Conservation (phyloP, 495 filamentous ascomycete genomes). For the Talaromyces adpressus region DNA sequence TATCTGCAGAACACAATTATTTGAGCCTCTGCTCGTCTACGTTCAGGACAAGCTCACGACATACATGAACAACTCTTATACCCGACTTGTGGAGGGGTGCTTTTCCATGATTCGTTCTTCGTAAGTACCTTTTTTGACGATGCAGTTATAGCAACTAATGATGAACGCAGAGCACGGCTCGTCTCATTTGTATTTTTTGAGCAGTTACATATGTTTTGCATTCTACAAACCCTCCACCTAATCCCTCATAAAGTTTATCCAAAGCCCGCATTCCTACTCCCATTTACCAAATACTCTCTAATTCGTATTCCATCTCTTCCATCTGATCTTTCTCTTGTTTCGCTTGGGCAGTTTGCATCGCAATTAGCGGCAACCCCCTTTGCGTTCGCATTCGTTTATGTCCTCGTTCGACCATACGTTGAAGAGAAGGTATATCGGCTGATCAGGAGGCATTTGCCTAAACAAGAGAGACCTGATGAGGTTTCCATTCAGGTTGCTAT, state of each 20-base stretch:
- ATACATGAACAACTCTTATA: slow-evolving; percentile 15
- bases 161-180: slow-evolving; percentile 23
- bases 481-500: slow-evolving; percentile 39
- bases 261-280: slow-evolving; percentile 22
- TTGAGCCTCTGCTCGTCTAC: slow-evolving; percentile 27
- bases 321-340: slow-evolving; percentile 20
- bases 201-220: slow-evolving; percentile 41
- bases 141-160: slow-evolving; percentile 11
- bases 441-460: slow-evolving; percentile 37
- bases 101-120: slow-evolving; percentile 26
- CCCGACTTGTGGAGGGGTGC: slow-evolving; percentile 21
- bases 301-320: slow-evolving; percentile 28
- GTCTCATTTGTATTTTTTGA: slow-evolving; percentile 32
- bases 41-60: slow-evolving; percentile 22
- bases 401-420: slow-evolving; percentile 33
- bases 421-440: slow-evolving; percentile 38
- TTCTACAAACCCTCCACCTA: slow-evolving; percentile 41
- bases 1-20: slow-evolving; percentile 32
- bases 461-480: slow-evolving; percentile 35
- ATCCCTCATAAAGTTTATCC: slow-evolving; percentile 28
- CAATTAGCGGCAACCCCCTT: slow-evolving; percentile 28
- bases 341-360: slow-evolving; percentile 19
- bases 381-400: slow-evolving; percentile 26
- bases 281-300: slow-evolving; percentile 28
- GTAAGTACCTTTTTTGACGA: slow-evolving; percentile 9